Percentiles rank a stretch among this genome's conserved stretches.
phyloP scores from a whole-genome alignment of 2,329 filamentous ascomycete genomes.

The Diaporthe batatas region DNA sequence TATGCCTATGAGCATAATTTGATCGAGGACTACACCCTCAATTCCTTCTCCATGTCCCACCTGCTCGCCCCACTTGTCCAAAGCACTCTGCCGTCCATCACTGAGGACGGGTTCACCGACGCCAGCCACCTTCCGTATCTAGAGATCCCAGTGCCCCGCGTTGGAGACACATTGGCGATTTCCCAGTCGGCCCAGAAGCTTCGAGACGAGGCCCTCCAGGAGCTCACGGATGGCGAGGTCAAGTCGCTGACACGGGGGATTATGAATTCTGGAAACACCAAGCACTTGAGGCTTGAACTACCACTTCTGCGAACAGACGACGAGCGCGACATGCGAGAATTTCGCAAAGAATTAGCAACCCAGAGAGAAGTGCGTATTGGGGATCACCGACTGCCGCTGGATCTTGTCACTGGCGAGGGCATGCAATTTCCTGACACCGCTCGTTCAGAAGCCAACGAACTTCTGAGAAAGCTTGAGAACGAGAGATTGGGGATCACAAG shows the following conservation, averaged over 20 bases:
- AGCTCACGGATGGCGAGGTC: constrained; percentile 33
- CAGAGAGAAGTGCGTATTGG: constrained; percentile 40
- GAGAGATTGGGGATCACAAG: constrained; percentile 46
- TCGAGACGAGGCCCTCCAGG: constrained; percentile 18
- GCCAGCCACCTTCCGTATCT: constrained; percentile 22
- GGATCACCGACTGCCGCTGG: constrained; percentile 46
- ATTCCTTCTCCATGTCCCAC: constrained; percentile 39
- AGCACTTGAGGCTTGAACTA: constrained; percentile 45
- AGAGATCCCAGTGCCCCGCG: constrained; percentile 3
- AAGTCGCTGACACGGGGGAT: constrained; percentile 18
- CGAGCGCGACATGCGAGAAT: constrained; percentile 43
- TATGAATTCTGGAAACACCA: constrained; percentile 1
- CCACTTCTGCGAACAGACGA: constrained; percentile 48
- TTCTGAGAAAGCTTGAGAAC: constrained; percentile 41
- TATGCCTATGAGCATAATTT: constrained; percentile 41
- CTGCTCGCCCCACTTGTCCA: constrained; percentile 27
- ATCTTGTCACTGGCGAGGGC: constrained; percentile 47
- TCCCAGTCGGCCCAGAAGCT: constrained; percentile 23
- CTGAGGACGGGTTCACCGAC: constrained; percentile 36
- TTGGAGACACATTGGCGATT: neutral
- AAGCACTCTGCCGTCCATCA: constrained; percentile 26
- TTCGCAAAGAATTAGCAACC: constrained; percentile 37
- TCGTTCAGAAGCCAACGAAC: constrained; percentile 3
- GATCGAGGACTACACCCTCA: constrained; percentile 33
- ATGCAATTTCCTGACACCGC: constrained; percentile 45